phyloP scores from a whole-genome alignment of 2,329 filamentous ascomycete genomes.

The Immersiporthe knoxdaviesiana region DNA sequence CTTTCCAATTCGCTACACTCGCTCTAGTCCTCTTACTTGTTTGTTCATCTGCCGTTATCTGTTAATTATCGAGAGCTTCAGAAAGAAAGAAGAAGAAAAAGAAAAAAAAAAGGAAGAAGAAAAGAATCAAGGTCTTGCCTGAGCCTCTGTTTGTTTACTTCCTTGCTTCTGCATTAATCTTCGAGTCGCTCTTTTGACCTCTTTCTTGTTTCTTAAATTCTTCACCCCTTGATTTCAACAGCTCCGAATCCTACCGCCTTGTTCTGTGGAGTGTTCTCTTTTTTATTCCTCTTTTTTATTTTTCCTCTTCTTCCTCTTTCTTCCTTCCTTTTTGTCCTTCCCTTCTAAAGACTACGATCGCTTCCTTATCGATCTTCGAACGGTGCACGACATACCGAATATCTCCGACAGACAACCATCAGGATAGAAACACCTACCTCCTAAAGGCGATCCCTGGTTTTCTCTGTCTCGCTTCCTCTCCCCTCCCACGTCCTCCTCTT shows the following conservation, averaged over 20 bases:
- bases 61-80: background rate
- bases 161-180: background rate
- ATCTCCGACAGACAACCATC: background rate
- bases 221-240: no score
- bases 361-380: slow-evolving; percentile 1
- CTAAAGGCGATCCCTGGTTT: background rate
- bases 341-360: background rate
- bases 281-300: background rate
- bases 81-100: background rate
- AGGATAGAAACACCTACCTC: slow-evolving; percentile 12
- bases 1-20: background rate
- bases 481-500: background rate
- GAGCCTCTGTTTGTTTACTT: background rate
- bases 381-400: slow-evolving; percentile 8
- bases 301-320: no score
- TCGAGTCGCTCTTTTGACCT: background rate
- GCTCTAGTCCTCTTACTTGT: background rate
- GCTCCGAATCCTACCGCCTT: background rate
- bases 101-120: background rate
- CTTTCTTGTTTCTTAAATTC: background rate
- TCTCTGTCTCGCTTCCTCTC: no score
- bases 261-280: slow-evolving; percentile 1
- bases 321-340: no score
- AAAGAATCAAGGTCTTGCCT: background rate
- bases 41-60: background rate